Conservation (phyloP, 2,329 filamentous ascomycete genomes). For the Aureobasidium sp. region DNA sequence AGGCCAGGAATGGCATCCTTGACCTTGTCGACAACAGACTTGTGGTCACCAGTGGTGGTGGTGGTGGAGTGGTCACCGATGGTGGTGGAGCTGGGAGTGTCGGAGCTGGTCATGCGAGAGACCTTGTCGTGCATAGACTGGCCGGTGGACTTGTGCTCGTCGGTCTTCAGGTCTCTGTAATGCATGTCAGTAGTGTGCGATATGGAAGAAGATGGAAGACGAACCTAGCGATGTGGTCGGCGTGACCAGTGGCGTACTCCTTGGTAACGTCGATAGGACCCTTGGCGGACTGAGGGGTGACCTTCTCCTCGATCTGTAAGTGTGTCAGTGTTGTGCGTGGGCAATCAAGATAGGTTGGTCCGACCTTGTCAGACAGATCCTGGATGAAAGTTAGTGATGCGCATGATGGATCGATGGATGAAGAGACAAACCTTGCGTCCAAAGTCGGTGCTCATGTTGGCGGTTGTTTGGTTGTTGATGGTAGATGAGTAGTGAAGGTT, state of each 20-base stretch:
- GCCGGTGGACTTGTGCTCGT: constrained; percentile 3
- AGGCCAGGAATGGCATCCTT: constrained; percentile 7
- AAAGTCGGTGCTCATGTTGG: constrained; percentile 6
- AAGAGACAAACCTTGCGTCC: constrained; percentile 5
- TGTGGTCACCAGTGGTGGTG: background rate
- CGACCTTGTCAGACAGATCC: constrained; percentile 9
- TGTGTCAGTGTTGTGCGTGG: background rate
- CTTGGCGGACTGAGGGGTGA: constrained; percentile 6
- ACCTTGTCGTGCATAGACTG: constrained; percentile 6
- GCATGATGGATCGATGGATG: background rate
- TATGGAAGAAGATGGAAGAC: background rate
- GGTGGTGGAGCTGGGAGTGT: background rate
- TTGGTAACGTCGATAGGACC: background rate
- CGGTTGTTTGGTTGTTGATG: background rate
- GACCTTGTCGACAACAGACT: constrained; percentile 3
- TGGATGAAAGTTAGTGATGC: background rate
- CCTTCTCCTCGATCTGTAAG: background rate
- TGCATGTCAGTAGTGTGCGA: background rate
- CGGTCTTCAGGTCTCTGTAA: constrained; percentile 7
- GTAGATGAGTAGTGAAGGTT: background rate
- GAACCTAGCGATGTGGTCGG: constrained; percentile 6
- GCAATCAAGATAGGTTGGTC: background rate
- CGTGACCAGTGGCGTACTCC: background rate
- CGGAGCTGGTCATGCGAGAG: background rate
- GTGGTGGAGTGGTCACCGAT: background rate